Evolutionary conservation across 1,139 yeast genomes (phyloP), one percentile per base, ranked within the genome.

Genomic region (Candida albicans): DNA sequence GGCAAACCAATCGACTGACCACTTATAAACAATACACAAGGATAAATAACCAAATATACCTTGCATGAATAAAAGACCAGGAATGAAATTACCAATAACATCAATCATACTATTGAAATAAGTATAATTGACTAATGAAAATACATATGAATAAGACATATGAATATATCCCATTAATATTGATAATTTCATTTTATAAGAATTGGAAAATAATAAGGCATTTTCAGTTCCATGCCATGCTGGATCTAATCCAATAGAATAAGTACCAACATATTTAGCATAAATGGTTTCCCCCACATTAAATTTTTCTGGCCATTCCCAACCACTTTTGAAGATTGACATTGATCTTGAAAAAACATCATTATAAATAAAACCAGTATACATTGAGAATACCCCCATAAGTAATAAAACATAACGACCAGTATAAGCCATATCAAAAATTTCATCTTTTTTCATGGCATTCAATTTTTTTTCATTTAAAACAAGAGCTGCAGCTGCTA

Each of bases 191-290:
- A 86, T 86, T 66, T 86, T 86, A 65, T 84, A 86, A 0, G 93
- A 86, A 64, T 86, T 86, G 27, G 89, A 74, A 62, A 86, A 86
- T 47, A 86, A 67, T 51, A 86, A 71, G 8, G 82, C 81, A 62
- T 86, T 86, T 55, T 86, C 95, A 35, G 93, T 71, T 15, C 93
- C 91, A 61, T 86, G 95, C 95, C 95, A 86, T 1, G 81, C 83
- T 42, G 82, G 80, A 62, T 86, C 95, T 47, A 86, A 66, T 42
- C 95, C 95, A 55, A 84, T 66, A 11, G 80, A 68, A 57, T 85
- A 86, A 8, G 77, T 75, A 6, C 90, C 89, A 29, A 70, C 73
- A 47, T 71, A 67, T 12, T 64, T 68, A 10, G 85, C 91, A 37
- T 67, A 67, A 39, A 85, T 65, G 4, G 79, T 63, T 35, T 83